Evolutionary conservation across 805 yeast genomes (phyloP), one percentile per base, ranked within the genome.

Genomic region (Barnettozyma populi): DNA sequence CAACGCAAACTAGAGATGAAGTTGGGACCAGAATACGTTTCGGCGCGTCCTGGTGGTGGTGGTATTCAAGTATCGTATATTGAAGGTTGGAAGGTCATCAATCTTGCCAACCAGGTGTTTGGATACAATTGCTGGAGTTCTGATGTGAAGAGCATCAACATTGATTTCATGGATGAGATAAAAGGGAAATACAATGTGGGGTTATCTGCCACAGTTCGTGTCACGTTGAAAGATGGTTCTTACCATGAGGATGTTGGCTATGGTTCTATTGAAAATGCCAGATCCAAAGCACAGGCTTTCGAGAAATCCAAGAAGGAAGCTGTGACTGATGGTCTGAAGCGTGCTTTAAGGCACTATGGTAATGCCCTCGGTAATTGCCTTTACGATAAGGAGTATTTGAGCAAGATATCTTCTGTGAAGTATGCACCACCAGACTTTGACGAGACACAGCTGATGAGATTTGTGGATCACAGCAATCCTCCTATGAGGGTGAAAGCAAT

Each of bases 301-400:
- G 95, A 86, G 57, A 85, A 86, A 57, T 85, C 90, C 48, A 85
- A 83, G 64, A 86, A 86, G 57, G 90, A 87, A 53, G 94, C 94
- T 1, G 79, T 83, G 41, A 86, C 95, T 0, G 95, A 86, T 67
- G 95, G 87, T 0, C 65, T 86, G 58, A 86, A 86, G 60, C 69
- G 95, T 53, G 85, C 90, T 20, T 70, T 86, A 50, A 73, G 95
- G 60, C 83, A 86, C 48, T 86, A 84, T 62, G 95, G 95, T 41
- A 86, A 85, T 61, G 88, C 87, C 0, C 66, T 86, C 59, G 95
- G 95, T 1, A 86, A 86, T 57, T 86, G 95, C 65, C 73, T 86
- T n/a, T 86, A 86, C 57, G 95, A 86, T 61, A 82, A 82, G 56
- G 80, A 78, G 44, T 83, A 81, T 49, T 62, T 84, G 37, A 72